Percentiles rank a stretch among this genome's conserved stretches.
Conservation (phyloP, 2,329 filamentous ascomycete species). For the Basipetospora chlamydospora region DNA sequence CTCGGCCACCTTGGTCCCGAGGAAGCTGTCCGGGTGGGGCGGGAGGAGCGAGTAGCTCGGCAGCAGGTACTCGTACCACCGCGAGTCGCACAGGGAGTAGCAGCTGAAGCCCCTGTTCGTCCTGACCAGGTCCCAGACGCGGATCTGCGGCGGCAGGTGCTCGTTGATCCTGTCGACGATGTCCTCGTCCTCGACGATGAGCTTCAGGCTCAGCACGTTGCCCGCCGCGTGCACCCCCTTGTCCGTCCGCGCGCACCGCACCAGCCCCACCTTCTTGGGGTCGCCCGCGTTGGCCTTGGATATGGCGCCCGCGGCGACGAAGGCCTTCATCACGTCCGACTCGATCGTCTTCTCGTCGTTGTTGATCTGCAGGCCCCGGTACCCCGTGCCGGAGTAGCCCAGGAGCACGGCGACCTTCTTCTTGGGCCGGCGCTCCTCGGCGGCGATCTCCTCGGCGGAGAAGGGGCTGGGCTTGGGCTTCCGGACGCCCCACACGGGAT, state of each 20-base stretch:
- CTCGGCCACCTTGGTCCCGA: constrained; percentile 73
- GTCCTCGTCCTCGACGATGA: constrained; percentile 84
- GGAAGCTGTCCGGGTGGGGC: constrained; percentile 73
- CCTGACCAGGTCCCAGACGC: constrained; percentile 84
- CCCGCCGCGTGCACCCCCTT: constrained; percentile 95
- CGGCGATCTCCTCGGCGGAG: constrained; percentile 68
- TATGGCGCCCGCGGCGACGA: constrained; percentile 82
- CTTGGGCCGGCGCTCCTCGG: constrained; percentile 79
- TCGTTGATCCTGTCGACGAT: constrained; percentile 86
- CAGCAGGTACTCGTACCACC: constrained; percentile 95
- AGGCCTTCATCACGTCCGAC: constrained; percentile 83
- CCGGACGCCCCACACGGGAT: constrained; percentile 6
- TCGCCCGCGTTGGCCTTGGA: constrained; percentile 95
- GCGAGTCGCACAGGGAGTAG: constrained; percentile 86
- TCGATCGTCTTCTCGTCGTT: constrained; percentile 81
- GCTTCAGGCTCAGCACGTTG: constrained; percentile 86
- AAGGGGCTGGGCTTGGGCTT: constrained; percentile 29
- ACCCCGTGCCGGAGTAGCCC: constrained; percentile 90
- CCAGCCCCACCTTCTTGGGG: constrained; percentile 87
- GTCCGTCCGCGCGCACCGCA: constrained; percentile 88
- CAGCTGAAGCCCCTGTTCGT: constrained; percentile 87
- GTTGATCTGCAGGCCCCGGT: constrained; percentile 93
- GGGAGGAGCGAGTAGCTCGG: constrained; percentile 86
- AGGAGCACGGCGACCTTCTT: constrained; percentile 92
- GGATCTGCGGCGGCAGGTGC: constrained; percentile 71